Percentiles rank a stretch among this genome's conserved stretches.
Conservation (phyloP, 352 stramenopile species). For the Blastocystis sp. region DNA sequence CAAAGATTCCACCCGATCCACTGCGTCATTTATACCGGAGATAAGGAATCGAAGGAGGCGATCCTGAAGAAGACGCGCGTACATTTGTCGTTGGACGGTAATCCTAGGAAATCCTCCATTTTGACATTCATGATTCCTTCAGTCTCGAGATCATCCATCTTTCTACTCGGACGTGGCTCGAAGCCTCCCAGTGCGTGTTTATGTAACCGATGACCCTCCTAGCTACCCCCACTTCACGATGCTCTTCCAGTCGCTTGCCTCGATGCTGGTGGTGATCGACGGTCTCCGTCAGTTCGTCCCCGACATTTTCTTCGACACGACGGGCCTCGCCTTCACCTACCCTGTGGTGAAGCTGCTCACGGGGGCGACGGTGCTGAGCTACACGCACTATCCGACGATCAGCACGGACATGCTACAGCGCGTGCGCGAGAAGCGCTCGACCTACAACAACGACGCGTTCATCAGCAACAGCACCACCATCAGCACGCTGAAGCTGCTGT, state of each 20-base stretch:
- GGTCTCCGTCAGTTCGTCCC: conserved; percentile 71
- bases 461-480: conserved; percentile 71
- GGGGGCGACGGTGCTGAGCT: conserved; percentile 76
- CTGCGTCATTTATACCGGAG: conserved; percentile 31
- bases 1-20: conserved; percentile 61
- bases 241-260: conserved; percentile 83
- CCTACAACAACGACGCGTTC: conserved; percentile 81
- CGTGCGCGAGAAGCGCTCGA: conserved; percentile 75
- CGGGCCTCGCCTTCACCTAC: conserved; percentile 89
- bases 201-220: conserved; percentile 58
- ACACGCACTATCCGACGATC: conserved; percentile 99
- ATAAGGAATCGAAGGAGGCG: conserved; percentile 10
- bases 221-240: conserved; percentile 81
- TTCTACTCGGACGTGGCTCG: not conserved
- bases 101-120: conserved; percentile 36
- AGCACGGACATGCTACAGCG: conserved; percentile 91
- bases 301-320: conserved; percentile 90
- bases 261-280: conserved; percentile 76
- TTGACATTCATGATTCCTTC: conserved; percentile 44
- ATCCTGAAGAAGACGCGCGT: conserved; percentile 43
- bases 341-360: conserved; percentile 75
- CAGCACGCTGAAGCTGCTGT: conserved; percentile 82
- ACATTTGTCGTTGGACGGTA: conserved; percentile 57
- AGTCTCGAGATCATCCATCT: conserved; percentile 42
- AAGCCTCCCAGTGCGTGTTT: conserved; percentile 62